These are phyloP conservation scores for Noccaea bulbosa DNA, from an alignment of 345 rosid species.

Conservation along the genomic window DNA sequence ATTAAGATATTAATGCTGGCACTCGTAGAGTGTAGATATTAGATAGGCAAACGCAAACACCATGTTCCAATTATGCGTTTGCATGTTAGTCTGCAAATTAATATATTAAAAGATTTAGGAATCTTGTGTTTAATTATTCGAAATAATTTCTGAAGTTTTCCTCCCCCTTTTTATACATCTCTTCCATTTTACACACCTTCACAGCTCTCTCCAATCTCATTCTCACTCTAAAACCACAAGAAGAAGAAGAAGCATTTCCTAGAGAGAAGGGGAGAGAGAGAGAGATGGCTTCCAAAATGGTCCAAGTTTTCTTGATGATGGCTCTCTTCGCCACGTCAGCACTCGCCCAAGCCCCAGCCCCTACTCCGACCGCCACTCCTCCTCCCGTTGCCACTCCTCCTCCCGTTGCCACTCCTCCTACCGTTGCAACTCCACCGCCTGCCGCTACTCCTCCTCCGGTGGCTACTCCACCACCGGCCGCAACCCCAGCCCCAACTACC, in stretches of 20 bases:
- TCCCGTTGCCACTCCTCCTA: slow-evolving; percentile 31
- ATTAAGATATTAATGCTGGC: neutral
- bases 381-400: slow-evolving; percentile 31
- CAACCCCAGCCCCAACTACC: slow-evolving; percentile 36
- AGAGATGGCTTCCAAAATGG: slow-evolving; percentile 36
- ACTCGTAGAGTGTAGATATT: slow-evolving; percentile 19
- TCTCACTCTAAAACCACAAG: slow-evolving; percentile 23
- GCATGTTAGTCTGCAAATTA: slow-evolving; percentile 42
- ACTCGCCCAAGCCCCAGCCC: slow-evolving; percentile 43
- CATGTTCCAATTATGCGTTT: slow-evolving; percentile 46
- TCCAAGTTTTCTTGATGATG: slow-evolving; percentile 34
- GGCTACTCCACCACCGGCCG: slow-evolving; percentile 37
- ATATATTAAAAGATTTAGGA: slow-evolving; percentile 24
- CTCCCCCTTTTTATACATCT: slow-evolving; percentile 37
- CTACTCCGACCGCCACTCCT: slow-evolving; percentile 39
- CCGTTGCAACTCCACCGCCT: slow-evolving; percentile 30
- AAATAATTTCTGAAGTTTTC: slow-evolving; percentile 8
- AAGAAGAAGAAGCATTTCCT: neutral
- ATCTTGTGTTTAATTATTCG: slow-evolving; percentile 34
- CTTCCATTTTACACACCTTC: slow-evolving; percentile 29
- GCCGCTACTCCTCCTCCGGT: slow-evolving; percentile 33
- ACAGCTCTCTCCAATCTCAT: slow-evolving; percentile 24
- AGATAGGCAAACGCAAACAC: slow-evolving; percentile 18
- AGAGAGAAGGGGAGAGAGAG: neutral
- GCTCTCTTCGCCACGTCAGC: slow-evolving; percentile 41